Conservation (phyloP, 257 asterid genomes). For the Paulownia fortunei region DNA sequence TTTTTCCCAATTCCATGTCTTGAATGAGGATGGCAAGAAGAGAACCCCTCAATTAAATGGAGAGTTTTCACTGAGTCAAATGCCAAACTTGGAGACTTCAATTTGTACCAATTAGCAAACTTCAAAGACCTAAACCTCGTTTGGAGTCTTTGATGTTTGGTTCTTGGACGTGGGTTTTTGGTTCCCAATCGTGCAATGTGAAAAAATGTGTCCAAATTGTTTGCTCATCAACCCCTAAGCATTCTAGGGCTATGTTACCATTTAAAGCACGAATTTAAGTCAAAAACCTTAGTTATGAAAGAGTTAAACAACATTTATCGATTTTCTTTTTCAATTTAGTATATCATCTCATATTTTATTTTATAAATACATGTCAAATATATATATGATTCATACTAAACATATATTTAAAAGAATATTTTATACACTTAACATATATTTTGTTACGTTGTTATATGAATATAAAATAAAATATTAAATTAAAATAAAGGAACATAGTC, state of each 20-base stretch:
- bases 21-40: conserved; percentile 55
- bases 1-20: conserved; percentile 55
- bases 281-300: background rate
- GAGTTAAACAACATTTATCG: no score
- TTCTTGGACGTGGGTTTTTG: conserved; percentile 83
- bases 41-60: conserved; percentile 38
- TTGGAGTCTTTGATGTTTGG: conserved; percentile 63
- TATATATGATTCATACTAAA: no score
- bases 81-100: conserved; percentile 52
- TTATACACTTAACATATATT: no score
- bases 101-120: conserved; percentile 55
- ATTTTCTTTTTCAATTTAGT: no score
- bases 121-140: conserved; percentile 77
- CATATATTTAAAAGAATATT: no score
- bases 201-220: conserved; percentile 35
- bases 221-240: conserved; percentile 11
- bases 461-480: no score
- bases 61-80: conserved; percentile 53
- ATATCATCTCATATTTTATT: no score
- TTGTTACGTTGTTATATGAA: no score
- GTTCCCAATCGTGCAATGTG: conserved; percentile 78
- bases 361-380: no score
- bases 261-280: conserved; percentile 11
- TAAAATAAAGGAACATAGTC: no score
- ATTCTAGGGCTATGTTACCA: background rate